Percentiles rank a stretch among this genome's conserved stretches.
Conservation (phyloP, 345 rosid genomes). For the Trapa bicornis region DNA sequence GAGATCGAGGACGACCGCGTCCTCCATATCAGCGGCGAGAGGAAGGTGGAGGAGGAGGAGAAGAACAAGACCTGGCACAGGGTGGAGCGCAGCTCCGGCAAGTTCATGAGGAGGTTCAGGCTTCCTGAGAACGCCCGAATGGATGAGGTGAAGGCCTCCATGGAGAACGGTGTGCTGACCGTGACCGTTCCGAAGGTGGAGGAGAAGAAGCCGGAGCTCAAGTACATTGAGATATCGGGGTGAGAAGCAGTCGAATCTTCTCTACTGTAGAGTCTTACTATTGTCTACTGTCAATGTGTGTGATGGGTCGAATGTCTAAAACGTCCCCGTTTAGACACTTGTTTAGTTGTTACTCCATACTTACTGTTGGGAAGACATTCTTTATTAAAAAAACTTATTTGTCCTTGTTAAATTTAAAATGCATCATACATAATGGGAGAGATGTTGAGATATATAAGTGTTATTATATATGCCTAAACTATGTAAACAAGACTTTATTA, state of each 20-base stretch:
- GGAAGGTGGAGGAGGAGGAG: not conserved
- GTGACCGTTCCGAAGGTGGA: conserved; percentile 1
- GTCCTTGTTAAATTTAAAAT: too few species aligned
- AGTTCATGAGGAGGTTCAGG: not conserved
- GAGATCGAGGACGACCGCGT: not conserved
- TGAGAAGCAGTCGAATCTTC: not conserved
- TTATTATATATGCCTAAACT: too few species aligned
- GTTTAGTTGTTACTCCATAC: too few species aligned
- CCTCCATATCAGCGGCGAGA: not conserved
- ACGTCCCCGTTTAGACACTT: too few species aligned
- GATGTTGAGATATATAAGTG: too few species aligned
- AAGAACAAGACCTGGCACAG: not conserved
- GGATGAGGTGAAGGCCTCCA: not conserved
- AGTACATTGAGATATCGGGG: not conserved
- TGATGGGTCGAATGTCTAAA: too few species aligned
- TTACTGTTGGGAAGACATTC: too few species aligned
- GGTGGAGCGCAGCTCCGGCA: not conserved
- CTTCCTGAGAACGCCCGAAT: not conserved
- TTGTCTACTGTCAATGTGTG: too few species aligned
- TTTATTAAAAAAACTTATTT: too few species aligned
- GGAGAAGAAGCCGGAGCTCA: not conserved
- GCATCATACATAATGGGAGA: too few species aligned
- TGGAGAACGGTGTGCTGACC: conserved; percentile 2
- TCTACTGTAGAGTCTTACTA: too few species aligned
- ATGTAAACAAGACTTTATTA: too few species aligned